phyloP scores from a whole-genome alignment of 768 basidiomycete species.

The Mrakia frigida region DNA sequence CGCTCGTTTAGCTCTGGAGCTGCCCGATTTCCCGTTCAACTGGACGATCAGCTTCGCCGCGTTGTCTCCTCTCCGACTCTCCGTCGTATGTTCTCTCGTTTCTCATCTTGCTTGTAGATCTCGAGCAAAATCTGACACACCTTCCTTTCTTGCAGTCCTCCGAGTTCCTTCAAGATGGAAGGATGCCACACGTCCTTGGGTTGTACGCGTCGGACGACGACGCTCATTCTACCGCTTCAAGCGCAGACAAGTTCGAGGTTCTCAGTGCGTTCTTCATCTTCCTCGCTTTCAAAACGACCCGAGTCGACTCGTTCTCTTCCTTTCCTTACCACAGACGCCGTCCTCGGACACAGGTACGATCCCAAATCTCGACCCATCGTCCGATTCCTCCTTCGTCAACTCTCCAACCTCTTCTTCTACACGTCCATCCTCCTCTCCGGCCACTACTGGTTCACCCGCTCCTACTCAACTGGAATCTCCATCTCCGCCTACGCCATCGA shows the following conservation, averaged over 20 bases:
- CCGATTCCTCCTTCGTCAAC: background rate
- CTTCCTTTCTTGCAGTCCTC: background rate
- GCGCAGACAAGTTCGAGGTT: background rate
- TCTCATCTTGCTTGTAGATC: background rate
- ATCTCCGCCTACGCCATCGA: slow-evolving; percentile 4
- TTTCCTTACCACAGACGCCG: background rate
- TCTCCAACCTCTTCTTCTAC: background rate
- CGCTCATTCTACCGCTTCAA: background rate
- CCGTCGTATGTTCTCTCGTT: background rate
- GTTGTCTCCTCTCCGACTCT: background rate
- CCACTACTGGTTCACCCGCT: background rate
- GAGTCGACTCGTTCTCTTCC: background rate
- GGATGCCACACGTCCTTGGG: background rate
- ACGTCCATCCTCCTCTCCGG: background rate
- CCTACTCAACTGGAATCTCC: background rate
- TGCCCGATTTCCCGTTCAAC: background rate
- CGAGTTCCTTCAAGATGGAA: background rate
- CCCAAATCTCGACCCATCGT: background rate
- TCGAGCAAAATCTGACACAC: background rate
- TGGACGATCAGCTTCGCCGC: background rate
- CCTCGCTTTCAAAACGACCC: background rate
- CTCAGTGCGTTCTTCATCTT: background rate
- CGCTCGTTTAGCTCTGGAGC: background rate
- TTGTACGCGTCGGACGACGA: background rate
- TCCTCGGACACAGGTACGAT: background rate